Evolutionary conservation across 495 filamentous ascomycete species (phyloP), one percentile per base, ranked within the genome.

Genomic region (Arthonia radiata): DNA sequence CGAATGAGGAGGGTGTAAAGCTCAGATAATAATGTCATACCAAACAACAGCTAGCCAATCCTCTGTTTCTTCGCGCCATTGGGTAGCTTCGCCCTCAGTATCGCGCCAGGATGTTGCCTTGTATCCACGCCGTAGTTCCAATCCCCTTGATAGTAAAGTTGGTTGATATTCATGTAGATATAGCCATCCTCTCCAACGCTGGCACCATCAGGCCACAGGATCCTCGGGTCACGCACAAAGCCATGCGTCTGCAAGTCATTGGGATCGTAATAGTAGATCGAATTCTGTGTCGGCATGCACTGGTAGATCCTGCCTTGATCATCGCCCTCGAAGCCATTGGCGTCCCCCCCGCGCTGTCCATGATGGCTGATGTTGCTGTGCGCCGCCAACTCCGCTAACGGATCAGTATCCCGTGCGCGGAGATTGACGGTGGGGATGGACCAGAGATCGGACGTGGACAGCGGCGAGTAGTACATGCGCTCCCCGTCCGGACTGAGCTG

Each of bases 91-190:
- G 19, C 19, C 27, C 44, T 37, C 27, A 47, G 32, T 8, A 48
- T 34, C 21, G 39, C 29, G 3, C 43, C 43, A 2, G 44, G 45
- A 13, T 43, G 24, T 14, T 23, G 19, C 26, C 43, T 34, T 23
- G 29, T 19, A 35, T 46, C 41, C 9, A 32, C 31, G 8, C 41
- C 44, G 15, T 38, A 30, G 22, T 39, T 43, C 38, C 45, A 50
- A 32, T 46, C 41, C 12, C 41, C 41, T 42, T 51, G 43, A 32
- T 41, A 46, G 1, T 33, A 37, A 24, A 55, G 32, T 31, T 55
- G 51, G 28, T 57, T 57, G 16, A 52, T 42, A 15, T 47, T 54
- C 25, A 50, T 40, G 31, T 57, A 54, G 10, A 51, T 17, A 23
- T 54, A 53, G 3, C 49, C 50, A 32, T 53, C 51, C 11, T 31